A percentile compares a stretch with the other conserved stretches of the same genome.
These are phyloP conservation scores for Glomus cerebriforme DNA, from an alignment of 192 early-diverging fungal species.

Conservation along the genomic window DNA sequence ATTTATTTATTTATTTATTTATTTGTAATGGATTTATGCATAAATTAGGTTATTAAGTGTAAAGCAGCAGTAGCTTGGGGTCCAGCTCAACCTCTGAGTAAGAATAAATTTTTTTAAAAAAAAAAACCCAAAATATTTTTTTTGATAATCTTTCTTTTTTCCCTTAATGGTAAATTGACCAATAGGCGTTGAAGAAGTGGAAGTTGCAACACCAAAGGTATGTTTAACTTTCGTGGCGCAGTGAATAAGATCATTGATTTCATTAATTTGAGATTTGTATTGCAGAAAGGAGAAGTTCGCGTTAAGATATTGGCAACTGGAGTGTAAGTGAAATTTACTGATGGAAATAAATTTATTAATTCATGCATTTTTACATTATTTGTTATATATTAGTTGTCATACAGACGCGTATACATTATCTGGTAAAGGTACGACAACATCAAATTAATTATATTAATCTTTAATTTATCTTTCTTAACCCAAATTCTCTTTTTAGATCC, in stretches of 20 bases:
- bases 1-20: neutral
- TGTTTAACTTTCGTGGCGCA: neutral
- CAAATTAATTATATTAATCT: neutral
- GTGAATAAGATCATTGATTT: neutral
- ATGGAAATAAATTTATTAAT: neutral
- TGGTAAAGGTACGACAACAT: slow-evolving; percentile 55
- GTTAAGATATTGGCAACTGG: slow-evolving; percentile 91
- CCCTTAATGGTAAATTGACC: neutral
- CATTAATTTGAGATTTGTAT: neutral
- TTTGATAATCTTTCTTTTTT: neutral
- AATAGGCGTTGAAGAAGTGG: slow-evolving; percentile 86
- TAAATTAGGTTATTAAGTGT: slow-evolving; percentile 65
- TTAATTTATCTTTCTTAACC: neutral
- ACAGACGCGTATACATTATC: slow-evolving; percentile 96
- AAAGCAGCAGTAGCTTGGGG: slow-evolving; percentile 96
- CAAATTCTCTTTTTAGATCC: slow-evolving; percentile 51
- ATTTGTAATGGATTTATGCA: neutral
- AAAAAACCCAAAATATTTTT: neutral
- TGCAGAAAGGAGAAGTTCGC: slow-evolving; percentile 78
- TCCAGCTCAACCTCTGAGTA: slow-evolving; percentile 88
- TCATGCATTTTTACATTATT: neutral
- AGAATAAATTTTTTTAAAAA: slow-evolving; percentile 25
- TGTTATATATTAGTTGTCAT: slow-evolving; percentile 65
- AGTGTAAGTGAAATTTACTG: slow-evolving; percentile 49
- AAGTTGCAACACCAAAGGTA: slow-evolving; percentile 91